Evolutionary conservation across 306 rosid genomes (phyloP).

Genomic region (Nissolia schottii): DNA sequence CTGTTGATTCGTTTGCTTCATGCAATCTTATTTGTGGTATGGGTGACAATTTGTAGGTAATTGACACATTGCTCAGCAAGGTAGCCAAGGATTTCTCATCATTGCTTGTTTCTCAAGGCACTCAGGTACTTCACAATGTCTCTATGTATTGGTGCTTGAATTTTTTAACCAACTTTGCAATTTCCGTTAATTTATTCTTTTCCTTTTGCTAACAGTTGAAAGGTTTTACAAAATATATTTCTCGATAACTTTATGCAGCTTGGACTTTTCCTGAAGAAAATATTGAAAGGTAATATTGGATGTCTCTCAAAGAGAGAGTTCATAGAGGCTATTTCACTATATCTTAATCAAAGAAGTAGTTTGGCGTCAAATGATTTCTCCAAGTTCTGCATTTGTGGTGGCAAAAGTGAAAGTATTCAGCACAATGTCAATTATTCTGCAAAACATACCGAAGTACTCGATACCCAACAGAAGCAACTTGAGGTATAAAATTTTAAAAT

Average conservation of each 20-base stretch:
- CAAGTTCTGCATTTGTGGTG: constrained; percentile 79
- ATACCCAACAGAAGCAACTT: constrained; percentile 67
- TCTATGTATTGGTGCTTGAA: not conserved
- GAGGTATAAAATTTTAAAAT: constrained; percentile 41
- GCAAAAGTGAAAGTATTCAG: constrained; percentile 46
- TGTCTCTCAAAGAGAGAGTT: constrained; percentile 67
- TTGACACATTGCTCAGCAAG: constrained; percentile 80
- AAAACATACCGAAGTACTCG: constrained; percentile 45
- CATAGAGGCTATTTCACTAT: constrained; percentile 65
- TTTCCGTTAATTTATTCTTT: not conserved
- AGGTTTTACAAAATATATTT: not conserved
- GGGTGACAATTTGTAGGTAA: constrained; percentile 50
- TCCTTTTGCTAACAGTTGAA: not conserved
- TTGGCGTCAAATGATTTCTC: constrained; percentile 73
- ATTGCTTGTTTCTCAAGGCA: constrained; percentile 82
- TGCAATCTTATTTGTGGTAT: constrained; percentile 28
- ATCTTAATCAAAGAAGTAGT: constrained; percentile 66
- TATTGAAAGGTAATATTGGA: constrained; percentile 60
- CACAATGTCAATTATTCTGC: constrained; percentile 33
- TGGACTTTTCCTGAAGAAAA: constrained; percentile 83
- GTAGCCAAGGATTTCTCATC: constrained; percentile 92
- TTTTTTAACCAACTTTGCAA: not conserved
- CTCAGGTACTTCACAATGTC: constrained; percentile 56
- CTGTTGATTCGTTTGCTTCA: constrained; percentile 7
- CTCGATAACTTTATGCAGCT: constrained; percentile 47